Conservation (phyloP, 495 filamentous ascomycete species). For the Hypoxylon trugodes region DNA sequence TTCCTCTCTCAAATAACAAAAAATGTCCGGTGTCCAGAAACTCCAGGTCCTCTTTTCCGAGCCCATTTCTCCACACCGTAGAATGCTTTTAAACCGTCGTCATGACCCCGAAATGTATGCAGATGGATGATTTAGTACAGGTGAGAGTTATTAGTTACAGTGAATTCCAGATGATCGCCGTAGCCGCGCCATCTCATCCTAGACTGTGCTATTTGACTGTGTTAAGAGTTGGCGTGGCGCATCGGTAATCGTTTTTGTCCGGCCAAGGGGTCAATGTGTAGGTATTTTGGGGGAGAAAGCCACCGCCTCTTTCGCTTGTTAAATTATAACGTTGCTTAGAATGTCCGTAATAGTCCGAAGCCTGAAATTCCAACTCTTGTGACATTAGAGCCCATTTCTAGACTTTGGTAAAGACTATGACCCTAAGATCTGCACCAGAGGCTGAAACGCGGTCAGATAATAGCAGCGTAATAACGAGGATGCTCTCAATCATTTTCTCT, state of each 20-base stretch:
- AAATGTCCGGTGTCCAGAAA: slow-evolving; percentile 37
- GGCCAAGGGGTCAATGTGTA: slow-evolving; percentile 1
- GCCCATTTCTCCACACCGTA: slow-evolving; percentile 33
- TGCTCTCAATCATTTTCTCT: slow-evolving; percentile 38
- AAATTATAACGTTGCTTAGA: slow-evolving; percentile 17
- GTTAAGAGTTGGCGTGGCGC: slow-evolving; percentile 6
- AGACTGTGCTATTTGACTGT: slow-evolving; percentile 1
- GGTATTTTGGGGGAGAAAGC: background rate
- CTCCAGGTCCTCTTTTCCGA: slow-evolving; percentile 41
- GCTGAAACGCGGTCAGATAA: slow-evolving; percentile 32
- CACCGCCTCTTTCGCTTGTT: slow-evolving; percentile 9
- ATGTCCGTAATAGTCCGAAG: slow-evolving; percentile 4
- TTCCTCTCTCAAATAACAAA: slow-evolving; percentile 28
- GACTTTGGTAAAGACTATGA: slow-evolving; percentile 12
- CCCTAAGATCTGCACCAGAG: slow-evolving; percentile 11
- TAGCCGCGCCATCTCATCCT: slow-evolving; percentile 19
- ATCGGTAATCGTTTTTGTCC: slow-evolving; percentile 10
- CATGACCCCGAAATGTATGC: slow-evolving; percentile 35
- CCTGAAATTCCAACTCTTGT: slow-evolving; percentile 17
- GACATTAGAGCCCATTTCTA: slow-evolving; percentile 13
- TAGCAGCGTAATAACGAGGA: slow-evolving; percentile 6
- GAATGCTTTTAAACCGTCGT: slow-evolving; percentile 38
- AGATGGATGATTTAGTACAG: slow-evolving; percentile 38
- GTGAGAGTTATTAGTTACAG: slow-evolving; percentile 37
- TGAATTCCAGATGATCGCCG: slow-evolving; percentile 26